Evolutionary conservation across 257 asterid genomes (phyloP), one percentile per base, ranked within the genome.

Genomic region (Solanum sparsipilum): DNA sequence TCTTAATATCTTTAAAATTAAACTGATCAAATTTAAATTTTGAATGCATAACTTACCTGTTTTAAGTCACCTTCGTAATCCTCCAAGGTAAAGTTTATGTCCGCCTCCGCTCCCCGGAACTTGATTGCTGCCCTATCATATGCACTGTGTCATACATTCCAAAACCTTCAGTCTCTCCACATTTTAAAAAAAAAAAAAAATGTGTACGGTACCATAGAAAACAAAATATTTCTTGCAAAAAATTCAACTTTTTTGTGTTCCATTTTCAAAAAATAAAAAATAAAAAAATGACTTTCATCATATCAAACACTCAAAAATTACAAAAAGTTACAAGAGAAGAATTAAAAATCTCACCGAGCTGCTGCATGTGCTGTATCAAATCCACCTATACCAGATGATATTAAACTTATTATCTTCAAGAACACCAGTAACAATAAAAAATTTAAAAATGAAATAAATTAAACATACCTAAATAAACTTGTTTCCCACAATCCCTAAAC

Each of bases 401-500:
- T 32, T 56, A 7, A 56, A 56, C 11, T 20, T 56, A 88, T 72
- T 79, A 68, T 63, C 15, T 86, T 36, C 46, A 60, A 76, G 72
- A 25, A 67, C 27, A 81, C 6, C 36, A 9, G 3, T 13, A 81
- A 29, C 20, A 29, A 48, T 18, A 27, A 46, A 81, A 16, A 46
- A 9, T 27, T 9, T 81, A 9, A 78, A 71, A 60, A 68, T 12
- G 29, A 68, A 27, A 68, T 5, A 79, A 27, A 38, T 10, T 38
- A 18, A 29, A 10, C 41, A 2, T 41, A 97, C 99, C 99, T 85
- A 97, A 92, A 83, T 97, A 97, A 36, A 97, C 99, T 92, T 97
- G 99, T 90, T 97, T 97, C 46, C 99, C 99, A 87, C 99, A 96
- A 84, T 97, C 99, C 99, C 99, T 97, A 96, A 79, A 88, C 46